Evolutionary conservation across 2,329 filamentous ascomycete species (phyloP).

Genomic region (Coleophoma cylindrospora): DNA sequence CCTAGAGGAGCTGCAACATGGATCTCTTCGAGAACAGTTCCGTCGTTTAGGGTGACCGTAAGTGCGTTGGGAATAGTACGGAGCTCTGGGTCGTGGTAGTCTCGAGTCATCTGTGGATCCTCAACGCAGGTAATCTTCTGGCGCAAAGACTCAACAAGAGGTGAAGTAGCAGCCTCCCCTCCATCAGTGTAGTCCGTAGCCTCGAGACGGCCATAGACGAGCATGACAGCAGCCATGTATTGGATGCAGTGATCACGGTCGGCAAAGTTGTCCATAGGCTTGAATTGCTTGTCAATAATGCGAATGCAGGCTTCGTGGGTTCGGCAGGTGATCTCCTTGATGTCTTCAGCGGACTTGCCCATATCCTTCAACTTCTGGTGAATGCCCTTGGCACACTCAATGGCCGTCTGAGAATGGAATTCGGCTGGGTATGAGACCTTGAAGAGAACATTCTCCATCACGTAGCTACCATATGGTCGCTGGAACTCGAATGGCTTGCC

Average conservation of each 20-base stretch:
- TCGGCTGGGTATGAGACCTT: slow-evolving; percentile 99
- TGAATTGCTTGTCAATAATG: slow-evolving; percentile 99
- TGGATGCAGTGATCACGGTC: slow-evolving; percentile 99
- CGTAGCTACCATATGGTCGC: slow-evolving; percentile 93
- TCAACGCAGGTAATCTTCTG: slow-evolving; percentile 95
- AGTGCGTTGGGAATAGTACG: slow-evolving; percentile 97
- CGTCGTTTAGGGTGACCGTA: slow-evolving; percentile 91
- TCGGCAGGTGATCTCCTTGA: slow-evolving; percentile 88
- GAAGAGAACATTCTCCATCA: slow-evolving; percentile 99
- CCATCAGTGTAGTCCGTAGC: slow-evolving; percentile 93
- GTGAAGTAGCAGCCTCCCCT: slow-evolving; percentile 84
- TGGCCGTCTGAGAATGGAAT: slow-evolving; percentile 97
- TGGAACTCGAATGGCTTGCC: slow-evolving; percentile 96
- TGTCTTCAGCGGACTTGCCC: slow-evolving; percentile 90
- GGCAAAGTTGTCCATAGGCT: slow-evolving; percentile 99
- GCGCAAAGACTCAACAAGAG: slow-evolving; percentile 84
- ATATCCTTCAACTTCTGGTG: slow-evolving; percentile 74
- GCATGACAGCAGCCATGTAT: slow-evolving; percentile 98
- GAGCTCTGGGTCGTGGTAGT: slow-evolving; percentile 92
- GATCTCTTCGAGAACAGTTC: slow-evolving; percentile 84
- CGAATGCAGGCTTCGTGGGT: slow-evolving; percentile 98
- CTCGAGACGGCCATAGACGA: slow-evolving; percentile 88
- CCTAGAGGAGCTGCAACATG: slow-evolving; percentile 92
- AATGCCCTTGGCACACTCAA: slow-evolving; percentile 89
- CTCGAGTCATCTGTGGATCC: slow-evolving; percentile 87